These are phyloP conservation scores for Neocatenulostroma microsporum DNA, from an alignment of 2,329 filamentous ascomycete genomes.

Conservation along the genomic window DNA sequence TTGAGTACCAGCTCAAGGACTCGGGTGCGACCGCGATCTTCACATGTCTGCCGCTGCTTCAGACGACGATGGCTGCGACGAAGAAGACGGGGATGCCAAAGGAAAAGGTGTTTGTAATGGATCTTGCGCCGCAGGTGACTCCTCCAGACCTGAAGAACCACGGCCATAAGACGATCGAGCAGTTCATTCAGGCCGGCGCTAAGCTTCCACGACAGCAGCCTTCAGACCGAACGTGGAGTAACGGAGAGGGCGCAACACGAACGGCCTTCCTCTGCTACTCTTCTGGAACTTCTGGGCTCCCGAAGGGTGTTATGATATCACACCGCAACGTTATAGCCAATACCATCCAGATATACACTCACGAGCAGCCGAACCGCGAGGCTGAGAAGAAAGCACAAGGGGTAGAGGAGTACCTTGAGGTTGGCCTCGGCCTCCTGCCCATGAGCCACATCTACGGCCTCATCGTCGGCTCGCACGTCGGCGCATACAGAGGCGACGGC, in stretches of 20 bases:
- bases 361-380: not conserved
- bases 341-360: not conserved
- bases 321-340: not conserved
- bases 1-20: not conserved
- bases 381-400: not conserved
- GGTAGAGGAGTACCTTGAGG: no score
- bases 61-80: not conserved
- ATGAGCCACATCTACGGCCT: conserved; percentile 1
- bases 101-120: conserved; percentile 60
- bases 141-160: conserved; percentile 42
- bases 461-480: not conserved
- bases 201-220: conserved; percentile 36
- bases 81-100: conserved; percentile 45
- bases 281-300: not conserved
- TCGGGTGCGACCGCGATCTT: not conserved
- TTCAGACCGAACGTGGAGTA: conserved; percentile 48
- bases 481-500: not conserved
- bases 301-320: not conserved
- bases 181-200: not conserved
- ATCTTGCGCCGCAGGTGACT: conserved; percentile 51
- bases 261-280: conserved; percentile 1
- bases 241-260: conserved; percentile 33
- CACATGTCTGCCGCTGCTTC: not conserved
- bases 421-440: conserved; percentile 1
- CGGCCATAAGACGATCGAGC: conserved; percentile 45